Evolutionary conservation across 2,329 filamentous ascomycete species (phyloP).

Genomic region (Beauveria australis): DNA sequence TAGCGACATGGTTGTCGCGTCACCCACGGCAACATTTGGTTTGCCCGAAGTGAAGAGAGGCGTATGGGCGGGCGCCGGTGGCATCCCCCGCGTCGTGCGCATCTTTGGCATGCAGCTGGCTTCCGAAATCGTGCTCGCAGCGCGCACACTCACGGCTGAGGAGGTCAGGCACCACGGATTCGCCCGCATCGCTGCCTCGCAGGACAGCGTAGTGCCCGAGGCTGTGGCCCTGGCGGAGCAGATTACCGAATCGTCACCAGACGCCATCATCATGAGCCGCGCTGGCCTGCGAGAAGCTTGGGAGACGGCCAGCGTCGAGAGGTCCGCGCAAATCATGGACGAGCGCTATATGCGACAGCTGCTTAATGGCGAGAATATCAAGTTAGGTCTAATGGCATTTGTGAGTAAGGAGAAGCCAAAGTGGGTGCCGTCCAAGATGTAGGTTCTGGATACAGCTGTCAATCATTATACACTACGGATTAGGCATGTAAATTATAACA

Average conservation of each 20-base stretch:
- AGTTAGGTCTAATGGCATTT: constrained; percentile 43
- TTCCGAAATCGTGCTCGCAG: constrained; percentile 41
- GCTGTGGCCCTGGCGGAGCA: constrained; percentile 27
- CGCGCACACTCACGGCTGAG: constrained; percentile 33
- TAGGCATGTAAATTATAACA: neutral
- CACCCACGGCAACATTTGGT: constrained; percentile 41
- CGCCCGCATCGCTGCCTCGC: constrained; percentile 27
- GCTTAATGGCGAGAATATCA: constrained; percentile 37
- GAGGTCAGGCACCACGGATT: constrained; percentile 28
- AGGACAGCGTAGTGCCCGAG: constrained; percentile 27
- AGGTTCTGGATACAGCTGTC: neutral
- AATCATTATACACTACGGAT: no score
- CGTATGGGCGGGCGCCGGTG: constrained; percentile 45
- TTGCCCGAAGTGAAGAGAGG: constrained; percentile 46
- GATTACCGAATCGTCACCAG: constrained; percentile 26
- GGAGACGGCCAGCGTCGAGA: constrained; percentile 33
- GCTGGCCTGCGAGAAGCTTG: constrained; percentile 29
- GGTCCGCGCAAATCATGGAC: constrained; percentile 30
- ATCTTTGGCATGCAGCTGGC: constrained; percentile 37
- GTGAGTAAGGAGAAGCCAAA: constrained; percentile 39
- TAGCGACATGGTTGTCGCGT: constrained; percentile 45
- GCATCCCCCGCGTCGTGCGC: constrained; percentile 41
- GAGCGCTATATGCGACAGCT: constrained; percentile 32
- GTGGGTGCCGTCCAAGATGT: constrained; percentile 42
- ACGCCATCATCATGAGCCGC: constrained; percentile 32